phyloP scores from a whole-genome alignment of 495 filamentous ascomycete species.

The Penicillium canariense region DNA sequence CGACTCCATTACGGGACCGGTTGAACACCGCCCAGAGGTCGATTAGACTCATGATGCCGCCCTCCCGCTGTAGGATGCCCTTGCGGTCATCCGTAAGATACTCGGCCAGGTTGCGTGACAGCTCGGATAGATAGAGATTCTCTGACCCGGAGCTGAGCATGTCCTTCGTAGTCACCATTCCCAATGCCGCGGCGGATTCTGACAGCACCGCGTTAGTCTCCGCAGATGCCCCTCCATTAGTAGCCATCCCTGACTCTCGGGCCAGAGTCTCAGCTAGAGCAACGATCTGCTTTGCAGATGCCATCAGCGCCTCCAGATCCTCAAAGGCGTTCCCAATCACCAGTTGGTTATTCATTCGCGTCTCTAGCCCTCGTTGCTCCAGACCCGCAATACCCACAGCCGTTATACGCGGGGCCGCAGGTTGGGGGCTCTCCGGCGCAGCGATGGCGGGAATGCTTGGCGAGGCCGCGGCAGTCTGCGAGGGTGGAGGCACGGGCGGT shows the following conservation, averaged over 20 bases:
- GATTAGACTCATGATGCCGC: slow-evolving; percentile 91
- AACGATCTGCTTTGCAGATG: slow-evolving; percentile 92
- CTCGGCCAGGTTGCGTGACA: slow-evolving; percentile 87
- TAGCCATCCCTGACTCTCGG: slow-evolving; percentile 58
- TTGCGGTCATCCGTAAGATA: slow-evolving; percentile 87
- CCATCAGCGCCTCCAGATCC: slow-evolving; percentile 95
- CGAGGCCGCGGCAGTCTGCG: slow-evolving; percentile 31
- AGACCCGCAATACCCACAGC: slow-evolving; percentile 89
- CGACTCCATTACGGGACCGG: slow-evolving; percentile 89
- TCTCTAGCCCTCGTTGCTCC: slow-evolving; percentile 76
- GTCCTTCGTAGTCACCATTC: slow-evolving; percentile 90
- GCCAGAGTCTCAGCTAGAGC: slow-evolving; percentile 89
- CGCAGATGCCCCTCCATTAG: slow-evolving; percentile 51
- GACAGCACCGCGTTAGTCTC: slow-evolving; percentile 74
- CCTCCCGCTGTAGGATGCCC: slow-evolving; percentile 77
- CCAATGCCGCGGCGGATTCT: slow-evolving; percentile 79
- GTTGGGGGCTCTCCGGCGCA: slow-evolving; percentile 21
- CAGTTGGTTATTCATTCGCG: slow-evolving; percentile 84
- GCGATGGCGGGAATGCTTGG: slow-evolving; percentile 13
- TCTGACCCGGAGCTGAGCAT: slow-evolving; percentile 66
- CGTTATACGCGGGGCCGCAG: slow-evolving; percentile 48
- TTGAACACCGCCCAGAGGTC: slow-evolving; percentile 98
- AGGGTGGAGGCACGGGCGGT: slow-evolving; percentile 78
- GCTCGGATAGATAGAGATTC: slow-evolving; percentile 66
- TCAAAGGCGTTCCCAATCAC: slow-evolving; percentile 95